These are phyloP conservation scores for Phaffia rhodozyma DNA, from an alignment of 1,284 basidiomycete species.

Conservation along the genomic window DNA sequence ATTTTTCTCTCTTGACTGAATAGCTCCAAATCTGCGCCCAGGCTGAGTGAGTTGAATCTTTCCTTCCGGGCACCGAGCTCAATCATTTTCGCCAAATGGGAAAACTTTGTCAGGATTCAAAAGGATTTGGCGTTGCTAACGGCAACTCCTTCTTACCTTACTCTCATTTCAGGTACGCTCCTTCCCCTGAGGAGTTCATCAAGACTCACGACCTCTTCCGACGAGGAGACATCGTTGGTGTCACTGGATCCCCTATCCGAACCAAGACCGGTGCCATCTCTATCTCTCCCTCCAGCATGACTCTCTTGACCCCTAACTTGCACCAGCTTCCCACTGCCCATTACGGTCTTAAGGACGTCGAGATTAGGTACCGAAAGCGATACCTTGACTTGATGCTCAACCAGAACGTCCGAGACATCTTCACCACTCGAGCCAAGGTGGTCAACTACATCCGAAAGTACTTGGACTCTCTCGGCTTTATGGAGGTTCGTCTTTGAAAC, in stretches of 20 bases:
- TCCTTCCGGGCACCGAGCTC: not conserved
- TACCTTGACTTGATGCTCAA: slow-evolving; percentile 98
- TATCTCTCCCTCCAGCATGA: slow-evolving; percentile 67
- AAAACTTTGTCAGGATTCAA: too few species aligned
- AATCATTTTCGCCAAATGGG: not conserved
- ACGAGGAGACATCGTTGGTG: slow-evolving; percentile 92
- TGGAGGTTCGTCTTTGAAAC: slow-evolving; percentile 48
- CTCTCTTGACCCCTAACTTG: slow-evolving; percentile 87
- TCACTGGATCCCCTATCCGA: slow-evolving; percentile 75
- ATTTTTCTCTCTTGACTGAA: not conserved
- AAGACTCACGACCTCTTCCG: slow-evolving; percentile 74
- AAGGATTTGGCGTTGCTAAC: too few species aligned
- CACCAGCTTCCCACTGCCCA: slow-evolving; percentile 87
- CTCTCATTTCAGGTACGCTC: slow-evolving; percentile 47
- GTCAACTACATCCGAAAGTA: slow-evolving; percentile 86
- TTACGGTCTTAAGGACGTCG: slow-evolving; percentile 89
- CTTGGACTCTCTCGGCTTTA: slow-evolving; percentile 84
- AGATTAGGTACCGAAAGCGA: slow-evolving; percentile 95
- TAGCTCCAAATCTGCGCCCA: slow-evolving; percentile 85
- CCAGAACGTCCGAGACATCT: slow-evolving; percentile 77
- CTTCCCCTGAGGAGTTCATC: slow-evolving; percentile 57
- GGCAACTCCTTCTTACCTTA: not conserved
- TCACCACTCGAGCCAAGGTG: slow-evolving; percentile 76
- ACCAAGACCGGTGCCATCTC: slow-evolving; percentile 95
- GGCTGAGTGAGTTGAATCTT: slow-evolving; percentile 52